Percentiles rank a stretch among this genome's conserved stretches.
These are phyloP conservation scores for Xylaria flabelliformis DNA, from an alignment of 495 filamentous ascomycete genomes.

Conservation along the genomic window DNA sequence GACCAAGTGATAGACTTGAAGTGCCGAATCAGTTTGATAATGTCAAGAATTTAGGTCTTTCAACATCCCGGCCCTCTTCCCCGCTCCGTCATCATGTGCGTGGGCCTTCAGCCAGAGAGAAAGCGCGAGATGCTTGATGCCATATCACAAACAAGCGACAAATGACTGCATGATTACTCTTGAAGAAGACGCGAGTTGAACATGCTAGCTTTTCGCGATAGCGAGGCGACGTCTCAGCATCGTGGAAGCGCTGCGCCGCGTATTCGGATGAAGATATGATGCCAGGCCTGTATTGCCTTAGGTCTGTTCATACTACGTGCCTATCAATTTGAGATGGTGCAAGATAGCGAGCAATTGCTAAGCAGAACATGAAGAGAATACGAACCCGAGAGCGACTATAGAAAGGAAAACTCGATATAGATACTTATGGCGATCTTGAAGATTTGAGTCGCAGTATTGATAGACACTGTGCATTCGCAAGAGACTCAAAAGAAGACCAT, in stretches of 20 bases:
- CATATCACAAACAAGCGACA: neutral
- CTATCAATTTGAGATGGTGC: neutral
- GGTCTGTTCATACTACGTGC: neutral
- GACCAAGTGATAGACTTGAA: conserved; percentile 41
- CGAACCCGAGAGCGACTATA: neutral
- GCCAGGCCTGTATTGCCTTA: neutral
- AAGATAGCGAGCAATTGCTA: neutral
- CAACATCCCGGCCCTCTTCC: conserved; percentile 71
- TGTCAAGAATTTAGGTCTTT: conserved; percentile 60
- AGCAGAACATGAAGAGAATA: neutral
- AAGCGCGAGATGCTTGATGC: conserved; percentile 47
- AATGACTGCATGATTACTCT: neutral
- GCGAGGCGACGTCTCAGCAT: neutral
- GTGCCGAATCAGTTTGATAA: conserved; percentile 51
- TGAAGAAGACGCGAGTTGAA: conserved; percentile 9
- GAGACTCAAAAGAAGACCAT: neutral
- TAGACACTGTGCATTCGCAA: neutral
- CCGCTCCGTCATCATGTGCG: conserved; percentile 63
- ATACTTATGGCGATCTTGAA: neutral
- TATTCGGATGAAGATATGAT: neutral
- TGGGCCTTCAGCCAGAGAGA: conserved; percentile 47
- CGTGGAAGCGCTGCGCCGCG: conserved; percentile 5
- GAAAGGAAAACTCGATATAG: neutral
- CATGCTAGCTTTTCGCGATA: neutral
- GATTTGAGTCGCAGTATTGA: neutral